Percentiles rank a stretch among this genome's conserved stretches.
These are phyloP conservation scores for Poronia punctata DNA, from an alignment of 495 filamentous ascomycete genomes.

Conservation along the genomic window DNA sequence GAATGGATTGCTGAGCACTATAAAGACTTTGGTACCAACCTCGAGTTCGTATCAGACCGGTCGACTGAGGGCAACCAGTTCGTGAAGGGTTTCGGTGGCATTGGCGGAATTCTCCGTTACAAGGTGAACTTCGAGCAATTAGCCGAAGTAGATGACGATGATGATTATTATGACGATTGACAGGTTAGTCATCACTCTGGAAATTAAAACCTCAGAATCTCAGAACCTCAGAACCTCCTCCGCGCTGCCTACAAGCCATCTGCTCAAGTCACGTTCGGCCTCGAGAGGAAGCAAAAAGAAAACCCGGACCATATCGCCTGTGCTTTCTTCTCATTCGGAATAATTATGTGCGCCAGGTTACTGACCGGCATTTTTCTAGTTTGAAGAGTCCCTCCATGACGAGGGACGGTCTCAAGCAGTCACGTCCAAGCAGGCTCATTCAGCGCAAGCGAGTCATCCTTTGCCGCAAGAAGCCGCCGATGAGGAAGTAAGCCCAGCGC, in stretches of 20 bases:
- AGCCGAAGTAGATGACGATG: conserved; percentile 88
- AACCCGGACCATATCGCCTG: no score
- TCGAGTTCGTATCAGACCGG: conserved; percentile 96
- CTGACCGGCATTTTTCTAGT: conserved; percentile 40
- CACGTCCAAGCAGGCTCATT: conserved; percentile 45
- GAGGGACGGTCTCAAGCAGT: conserved; percentile 78
- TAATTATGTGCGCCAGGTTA: conserved; percentile 15
- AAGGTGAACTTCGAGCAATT: conserved; percentile 99
- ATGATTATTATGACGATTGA: conserved; percentile 95
- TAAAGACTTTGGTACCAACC: conserved; percentile 91
- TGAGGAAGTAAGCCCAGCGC: conserved; percentile 31
- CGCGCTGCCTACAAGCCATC: conserved; percentile 1
- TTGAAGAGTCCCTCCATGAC: conserved; percentile 94
- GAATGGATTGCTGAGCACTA: conserved; percentile 98
- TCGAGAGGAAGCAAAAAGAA: conserved; percentile 9
- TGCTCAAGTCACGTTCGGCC: neutral
- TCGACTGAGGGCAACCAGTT: conserved; percentile 98
- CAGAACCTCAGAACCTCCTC: conserved; percentile 1
- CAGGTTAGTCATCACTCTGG: conserved; percentile 13
- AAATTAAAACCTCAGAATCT: no score
- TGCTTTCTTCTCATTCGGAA: neutral
- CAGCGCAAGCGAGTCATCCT: conserved; percentile 25
- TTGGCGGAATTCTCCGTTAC: conserved; percentile 94
- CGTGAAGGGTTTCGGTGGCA: conserved; percentile 98
- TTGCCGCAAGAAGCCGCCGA: conserved; percentile 34